phyloP scores from a whole-genome alignment of 2,329 filamentous ascomycete species.

The Alternaria gansuensis region DNA sequence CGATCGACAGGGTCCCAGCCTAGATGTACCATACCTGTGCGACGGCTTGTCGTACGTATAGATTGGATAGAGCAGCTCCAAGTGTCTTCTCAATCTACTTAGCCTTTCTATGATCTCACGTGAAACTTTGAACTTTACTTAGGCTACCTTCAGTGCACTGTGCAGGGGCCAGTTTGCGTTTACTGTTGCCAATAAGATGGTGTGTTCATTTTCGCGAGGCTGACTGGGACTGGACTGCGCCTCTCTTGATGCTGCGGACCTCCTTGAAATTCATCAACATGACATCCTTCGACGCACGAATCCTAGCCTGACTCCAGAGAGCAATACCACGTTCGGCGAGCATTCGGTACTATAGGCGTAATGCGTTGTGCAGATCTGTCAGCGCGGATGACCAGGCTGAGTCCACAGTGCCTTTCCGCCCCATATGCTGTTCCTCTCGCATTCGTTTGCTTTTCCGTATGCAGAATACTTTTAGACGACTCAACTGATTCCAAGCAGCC shows the following conservation, averaged over 20 bases:
- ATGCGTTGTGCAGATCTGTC: constrained; percentile 11
- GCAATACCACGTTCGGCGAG: constrained; percentile 9
- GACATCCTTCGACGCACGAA: constrained; percentile 2
- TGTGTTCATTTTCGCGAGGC: constrained; percentile 12
- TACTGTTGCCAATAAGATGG: constrained; percentile 19
- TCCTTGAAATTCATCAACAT: constrained; percentile 10
- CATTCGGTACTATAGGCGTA: constrained; percentile 17
- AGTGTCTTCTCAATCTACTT: constrained; percentile 10
- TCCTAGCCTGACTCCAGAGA: background rate
- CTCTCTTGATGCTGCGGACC: constrained; percentile 7
- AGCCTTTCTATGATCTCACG: constrained; percentile 11
- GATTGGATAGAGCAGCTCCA: constrained; percentile 17
- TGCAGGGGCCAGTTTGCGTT: constrained; percentile 15
- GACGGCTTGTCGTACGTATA: constrained; percentile 20
- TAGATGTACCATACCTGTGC: constrained; percentile 15
- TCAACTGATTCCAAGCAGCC: constrained; percentile 12
- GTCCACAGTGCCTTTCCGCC: constrained; percentile 21
- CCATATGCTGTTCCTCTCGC: constrained; percentile 26
- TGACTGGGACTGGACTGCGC: constrained; percentile 6
- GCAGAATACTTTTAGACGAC: constrained; percentile 16
- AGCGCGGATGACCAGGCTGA: constrained; percentile 19
- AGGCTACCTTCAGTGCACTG: constrained; percentile 4
- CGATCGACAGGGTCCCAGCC: constrained; percentile 12
- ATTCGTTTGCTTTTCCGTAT: constrained; percentile 20
- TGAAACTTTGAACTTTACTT: constrained; percentile 7